Percentiles rank a stretch among this genome's conserved stretches.
Evolutionary conservation across 768 basidiomycete species (phyloP).

Genomic region (Chiua virens): DNA sequence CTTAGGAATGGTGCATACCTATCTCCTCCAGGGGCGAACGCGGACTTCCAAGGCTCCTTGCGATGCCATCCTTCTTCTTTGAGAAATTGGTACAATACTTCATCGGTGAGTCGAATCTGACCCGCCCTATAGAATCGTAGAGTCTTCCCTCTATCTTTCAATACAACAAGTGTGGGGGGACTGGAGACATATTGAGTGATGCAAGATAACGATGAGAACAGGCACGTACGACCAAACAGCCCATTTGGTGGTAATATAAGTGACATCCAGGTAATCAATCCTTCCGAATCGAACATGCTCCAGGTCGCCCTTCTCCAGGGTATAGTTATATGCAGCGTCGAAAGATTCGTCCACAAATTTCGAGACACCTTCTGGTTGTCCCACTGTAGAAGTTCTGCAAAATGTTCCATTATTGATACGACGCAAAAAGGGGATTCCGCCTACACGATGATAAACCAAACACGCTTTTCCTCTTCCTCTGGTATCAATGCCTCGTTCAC

Average conservation of each 20-base stretch:
- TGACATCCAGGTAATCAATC: slow-evolving; percentile 87
- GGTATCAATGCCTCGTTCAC: slow-evolving; percentile 64
- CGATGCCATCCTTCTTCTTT: slow-evolving; percentile 59
- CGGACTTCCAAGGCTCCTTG: slow-evolving; percentile 66
- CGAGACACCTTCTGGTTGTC: slow-evolving; percentile 63
- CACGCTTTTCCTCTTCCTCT: slow-evolving; percentile 64
- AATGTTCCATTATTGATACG: not conserved
- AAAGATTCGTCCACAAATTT: slow-evolving; percentile 71
- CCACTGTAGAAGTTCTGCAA: slow-evolving; percentile 57
- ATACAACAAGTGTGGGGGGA: slow-evolving; percentile 72
- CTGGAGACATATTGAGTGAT: slow-evolving; percentile 37
- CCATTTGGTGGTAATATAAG: slow-evolving; percentile 84
- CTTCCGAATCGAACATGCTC: slow-evolving; percentile 79
- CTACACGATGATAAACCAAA: slow-evolving; percentile 81
- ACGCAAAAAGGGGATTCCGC: slow-evolving; percentile 23
- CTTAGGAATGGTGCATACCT: slow-evolving; percentile 43
- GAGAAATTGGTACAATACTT: slow-evolving; percentile 65
- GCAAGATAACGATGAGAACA: not conserved
- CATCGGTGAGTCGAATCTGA: slow-evolving; percentile 58
- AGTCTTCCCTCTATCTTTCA: slow-evolving; percentile 68
- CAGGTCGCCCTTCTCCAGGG: slow-evolving; percentile 57
- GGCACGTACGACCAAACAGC: slow-evolving; percentile 72
- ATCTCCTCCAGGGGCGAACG: slow-evolving; percentile 74
- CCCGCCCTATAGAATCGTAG: slow-evolving; percentile 80
- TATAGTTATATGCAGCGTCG: slow-evolving; percentile 70